These are phyloP conservation scores for Thalassiosira ordinaria DNA, from an alignment of 352 stramenopile species.

Conservation along the genomic window DNA sequence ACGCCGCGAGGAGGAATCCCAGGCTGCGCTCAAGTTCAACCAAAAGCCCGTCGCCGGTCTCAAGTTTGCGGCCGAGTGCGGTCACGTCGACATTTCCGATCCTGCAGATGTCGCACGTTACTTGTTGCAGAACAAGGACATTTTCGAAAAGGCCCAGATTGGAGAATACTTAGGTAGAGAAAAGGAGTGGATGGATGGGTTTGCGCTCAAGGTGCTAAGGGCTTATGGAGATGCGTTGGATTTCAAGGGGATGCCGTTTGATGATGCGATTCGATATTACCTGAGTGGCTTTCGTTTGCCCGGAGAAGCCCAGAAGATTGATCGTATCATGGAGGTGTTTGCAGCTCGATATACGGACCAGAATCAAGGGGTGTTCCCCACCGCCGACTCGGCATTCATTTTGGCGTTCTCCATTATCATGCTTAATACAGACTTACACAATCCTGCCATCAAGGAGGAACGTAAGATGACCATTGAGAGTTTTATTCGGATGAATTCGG, in stretches of 20 bases:
- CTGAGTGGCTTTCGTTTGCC: conserved; percentile 97
- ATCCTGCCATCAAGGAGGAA: conserved; percentile 96
- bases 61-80: conserved; percentile 90
- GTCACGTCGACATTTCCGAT: conserved; percentile 91
- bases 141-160: conserved; percentile 97
- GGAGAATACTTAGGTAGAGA: conserved; percentile 99
- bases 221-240: conserved; percentile 97
- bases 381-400: conserved; percentile 98
- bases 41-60: conserved; percentile 90
- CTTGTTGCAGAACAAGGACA: conserved; percentile 91
- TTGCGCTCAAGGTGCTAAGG: conserved; percentile 90
- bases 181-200: conserved; percentile 79
- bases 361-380: conserved; percentile 91
- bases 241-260: conserved; percentile 93
- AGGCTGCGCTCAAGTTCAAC: conserved; percentile 98
- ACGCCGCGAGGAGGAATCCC: conserved; percentile 93
- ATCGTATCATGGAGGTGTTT: conserved; percentile 99
- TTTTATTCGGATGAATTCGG: conserved; percentile 97
- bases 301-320: conserved; percentile 98
- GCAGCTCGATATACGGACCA: conserved; percentile 92
- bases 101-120: conserved; percentile 93
- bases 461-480: conserved; percentile 97
- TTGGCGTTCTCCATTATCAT: conserved; percentile 96
- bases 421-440: conserved; percentile 98
- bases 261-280: conserved; percentile 97